phyloP scores from a whole-genome alignment of 352 stramenopile genomes.

The Phytophthora litchii region DNA sequence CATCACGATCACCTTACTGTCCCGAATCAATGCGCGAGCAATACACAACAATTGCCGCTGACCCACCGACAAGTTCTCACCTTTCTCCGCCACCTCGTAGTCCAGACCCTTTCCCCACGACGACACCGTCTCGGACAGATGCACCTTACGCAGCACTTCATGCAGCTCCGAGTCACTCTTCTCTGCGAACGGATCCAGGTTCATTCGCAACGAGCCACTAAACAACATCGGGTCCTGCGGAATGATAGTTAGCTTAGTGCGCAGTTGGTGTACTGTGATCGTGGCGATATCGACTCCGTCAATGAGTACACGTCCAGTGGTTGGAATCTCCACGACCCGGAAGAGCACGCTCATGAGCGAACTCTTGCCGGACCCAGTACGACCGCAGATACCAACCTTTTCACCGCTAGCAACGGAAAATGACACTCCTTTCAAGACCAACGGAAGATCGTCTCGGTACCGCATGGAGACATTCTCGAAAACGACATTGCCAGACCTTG shows the following conservation, averaged over 20 bases:
- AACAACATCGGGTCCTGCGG: conserved; percentile 93
- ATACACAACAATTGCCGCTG: conserved; percentile 96
- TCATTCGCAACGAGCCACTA: conserved; percentile 86
- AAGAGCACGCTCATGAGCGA: conserved; percentile 52
- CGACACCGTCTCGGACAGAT: conserved; percentile 66
- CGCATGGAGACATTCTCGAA: conserved; percentile 55
- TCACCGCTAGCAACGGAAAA: conserved; percentile 70
- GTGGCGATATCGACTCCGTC: conserved; percentile 81
- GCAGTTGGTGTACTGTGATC: conserved; percentile 38
- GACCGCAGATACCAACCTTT: conserved; percentile 79
- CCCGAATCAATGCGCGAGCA: conserved; percentile 90
- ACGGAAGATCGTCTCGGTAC: conserved; percentile 52
- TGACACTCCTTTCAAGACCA: conserved; percentile 44
- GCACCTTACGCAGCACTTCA: conserved; percentile 60
- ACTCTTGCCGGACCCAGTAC: conserved; percentile 53
- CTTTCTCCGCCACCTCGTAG: conserved; percentile 88
- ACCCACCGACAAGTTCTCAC: conserved; percentile 95
- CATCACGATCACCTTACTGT: conserved; percentile 91
- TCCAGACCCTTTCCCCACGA: conserved; percentile 71
- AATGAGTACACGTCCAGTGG: conserved; percentile 72
- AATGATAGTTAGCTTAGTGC: conserved; percentile 61
- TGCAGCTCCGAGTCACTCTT: conserved; percentile 63
- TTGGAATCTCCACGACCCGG: conserved; percentile 43
- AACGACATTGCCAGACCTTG: conserved; percentile 31
- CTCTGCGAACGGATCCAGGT: conserved; percentile 88